A percentile compares a stretch with the other conserved stretches of the same genome.
phyloP scores from a whole-genome alignment of 345 rosid genomes.

The Eucalyptus sp. region DNA sequence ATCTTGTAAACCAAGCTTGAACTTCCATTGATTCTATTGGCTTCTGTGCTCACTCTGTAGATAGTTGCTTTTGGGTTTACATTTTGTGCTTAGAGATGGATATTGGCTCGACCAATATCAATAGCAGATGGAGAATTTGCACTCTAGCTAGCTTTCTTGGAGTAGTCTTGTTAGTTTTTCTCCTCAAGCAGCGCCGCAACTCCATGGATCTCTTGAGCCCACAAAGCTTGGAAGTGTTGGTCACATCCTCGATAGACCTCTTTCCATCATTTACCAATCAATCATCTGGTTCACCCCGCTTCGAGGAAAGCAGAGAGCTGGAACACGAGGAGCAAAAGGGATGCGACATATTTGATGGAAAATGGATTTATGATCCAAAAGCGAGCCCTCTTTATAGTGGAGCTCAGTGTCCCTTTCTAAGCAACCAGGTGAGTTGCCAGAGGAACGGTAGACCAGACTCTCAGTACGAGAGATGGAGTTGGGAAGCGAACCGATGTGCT shows the following conservation, averaged over 20 bases:
- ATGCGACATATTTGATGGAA: conserved; percentile 35
- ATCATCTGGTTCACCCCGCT: background rate
- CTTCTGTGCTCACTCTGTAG: background rate
- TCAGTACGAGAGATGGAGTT: conserved; percentile 40
- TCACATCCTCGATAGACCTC: background rate
- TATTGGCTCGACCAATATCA: background rate
- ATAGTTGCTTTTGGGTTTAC: background rate
- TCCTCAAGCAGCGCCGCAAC: background rate
- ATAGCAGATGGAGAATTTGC: conserved; percentile 21
- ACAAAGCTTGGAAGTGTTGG: background rate
- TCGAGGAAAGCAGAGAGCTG: background rate
- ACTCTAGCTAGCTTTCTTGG: conserved; percentile 12
- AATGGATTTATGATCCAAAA: conserved; percentile 34
- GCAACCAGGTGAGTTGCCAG: conserved; percentile 35
- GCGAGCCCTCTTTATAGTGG: conserved; percentile 10
- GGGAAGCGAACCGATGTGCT: conserved; percentile 32
- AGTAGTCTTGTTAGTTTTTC: conserved; percentile 1
- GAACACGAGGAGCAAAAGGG: background rate
- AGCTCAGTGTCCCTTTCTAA: conserved; percentile 29
- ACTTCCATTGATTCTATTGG: background rate
- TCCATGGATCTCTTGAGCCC: background rate
- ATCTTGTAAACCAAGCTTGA: background rate
- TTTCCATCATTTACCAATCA: background rate
- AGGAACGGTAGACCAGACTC: conserved; percentile 36
- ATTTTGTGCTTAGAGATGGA: background rate